Conservation (phyloP, 257 asterid species). For the Perilla frutescens region DNA sequence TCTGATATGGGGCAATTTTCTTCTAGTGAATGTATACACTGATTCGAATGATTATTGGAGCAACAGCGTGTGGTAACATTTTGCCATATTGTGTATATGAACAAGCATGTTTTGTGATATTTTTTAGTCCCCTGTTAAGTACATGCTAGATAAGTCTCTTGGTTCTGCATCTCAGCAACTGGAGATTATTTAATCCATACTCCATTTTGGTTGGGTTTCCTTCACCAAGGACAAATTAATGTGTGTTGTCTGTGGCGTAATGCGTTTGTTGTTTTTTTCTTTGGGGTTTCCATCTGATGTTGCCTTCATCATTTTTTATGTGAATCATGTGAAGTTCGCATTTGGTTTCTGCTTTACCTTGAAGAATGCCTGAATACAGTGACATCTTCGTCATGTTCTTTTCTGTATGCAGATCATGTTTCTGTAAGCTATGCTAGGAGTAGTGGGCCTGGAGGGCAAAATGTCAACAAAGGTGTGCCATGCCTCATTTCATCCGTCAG, state of each 20-base stretch:
- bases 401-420: constrained; percentile 66
- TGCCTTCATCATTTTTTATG: constrained; percentile 13
- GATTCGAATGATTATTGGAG: constrained; percentile 17
- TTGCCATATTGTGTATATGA: not conserved
- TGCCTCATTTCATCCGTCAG: constrained; percentile 25
- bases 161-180: constrained; percentile 1
- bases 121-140: not conserved
- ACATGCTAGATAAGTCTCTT: not conserved
- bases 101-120: not conserved
- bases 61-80: not conserved
- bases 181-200: not conserved
- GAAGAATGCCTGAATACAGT: constrained; percentile 5
- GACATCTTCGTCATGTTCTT: not conserved
- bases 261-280: not conserved
- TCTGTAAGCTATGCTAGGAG: constrained; percentile 83
- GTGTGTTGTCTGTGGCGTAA: not conserved
- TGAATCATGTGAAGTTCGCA: not conserved
- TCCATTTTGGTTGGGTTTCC: not conserved
- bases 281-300: not conserved
- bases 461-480: constrained; percentile 85
- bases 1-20: not conserved
- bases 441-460: constrained; percentile 96
- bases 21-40: not conserved
- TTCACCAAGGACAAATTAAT: not conserved
- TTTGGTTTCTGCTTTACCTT: constrained; percentile 13